Base-by-base conservation (phyloP, 768 basidiomycete species). In the Mycena vitilis region DNA sequence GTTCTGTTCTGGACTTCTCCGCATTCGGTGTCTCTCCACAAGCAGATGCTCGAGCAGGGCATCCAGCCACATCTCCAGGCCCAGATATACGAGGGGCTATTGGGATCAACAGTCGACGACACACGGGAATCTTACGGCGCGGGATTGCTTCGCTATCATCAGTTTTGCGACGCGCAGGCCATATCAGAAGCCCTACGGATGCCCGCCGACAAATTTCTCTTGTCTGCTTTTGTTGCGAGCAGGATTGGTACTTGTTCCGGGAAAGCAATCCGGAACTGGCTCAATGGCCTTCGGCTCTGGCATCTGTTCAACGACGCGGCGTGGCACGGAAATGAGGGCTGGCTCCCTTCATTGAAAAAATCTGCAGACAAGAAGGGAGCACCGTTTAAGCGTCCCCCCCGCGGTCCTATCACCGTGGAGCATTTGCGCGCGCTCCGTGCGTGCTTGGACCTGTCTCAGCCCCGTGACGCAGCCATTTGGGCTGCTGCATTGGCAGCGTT, bases 81-180 rank as follows among this genome's bases (percentile, higher is more conserved):
- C 10, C 10, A 37, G 60, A 60, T 63, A 5, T 9, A n/a, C 13
- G 42, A 60, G 6, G 5, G 60, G 5, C 48, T 62, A 0, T 1
- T 3, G 6, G 49, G 15, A 30, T 60, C 69, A 0, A 56, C 40
- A 0, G 38, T n/a, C 2, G 23, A 66, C 0, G 65, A 54, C 5
- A 76, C 49, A 1, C 49, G 49, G 0, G 22, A 63, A 12, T 63
- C 68, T 6, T 80, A 81, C 55, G 75, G 76, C 2, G 76, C 77
- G 0, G 79, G 78, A 0, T 56, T 79, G 0, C 68, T 79, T 0
- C 66, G 69, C 0, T 80, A 76, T 55, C 75, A 69, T 0, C 77
- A 80, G 47, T 81, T 77, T 7, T 52, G 49, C 16, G 15, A 52
- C 7, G 11, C 25, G 12, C 22, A 52, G 25, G 6, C 10, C 1